Conservation (phyloP, 345 rosid species). For the Aegle marmelos region DNA sequence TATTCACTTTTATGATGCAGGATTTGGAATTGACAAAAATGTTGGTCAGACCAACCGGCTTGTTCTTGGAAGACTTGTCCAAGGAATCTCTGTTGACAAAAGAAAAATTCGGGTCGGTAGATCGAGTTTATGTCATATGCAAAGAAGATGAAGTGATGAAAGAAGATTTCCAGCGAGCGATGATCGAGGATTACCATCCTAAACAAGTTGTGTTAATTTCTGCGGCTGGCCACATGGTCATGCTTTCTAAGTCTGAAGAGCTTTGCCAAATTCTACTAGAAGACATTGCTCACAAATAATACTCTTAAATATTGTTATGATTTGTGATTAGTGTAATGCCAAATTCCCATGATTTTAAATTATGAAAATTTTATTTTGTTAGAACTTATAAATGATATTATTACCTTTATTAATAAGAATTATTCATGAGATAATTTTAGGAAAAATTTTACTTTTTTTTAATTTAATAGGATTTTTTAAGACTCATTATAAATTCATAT, state of each 20-base stretch:
- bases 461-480: too few species aligned
- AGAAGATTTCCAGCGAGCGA: constrained; percentile 27
- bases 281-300: constrained; percentile 14
- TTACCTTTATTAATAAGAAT: too few species aligned
- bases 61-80: constrained; percentile 26
- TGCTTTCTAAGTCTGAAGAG: constrained; percentile 28
- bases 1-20: constrained; percentile 5
- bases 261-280: constrained; percentile 5
- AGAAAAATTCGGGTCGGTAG: constrained; percentile 25
- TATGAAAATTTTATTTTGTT: too few species aligned
- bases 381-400: too few species aligned
- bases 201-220: constrained; percentile 18
- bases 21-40: constrained; percentile 34
- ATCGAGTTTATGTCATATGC: constrained; percentile 26
- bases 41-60: constrained; percentile 27
- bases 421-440: too few species aligned
- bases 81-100: constrained; percentile 22
- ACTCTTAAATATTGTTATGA: neutral
- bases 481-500: too few species aligned
- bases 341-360: too few species aligned
- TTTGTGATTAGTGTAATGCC: too few species aligned
- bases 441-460: too few species aligned
- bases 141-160: constrained; percentile 28
- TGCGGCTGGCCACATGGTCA: constrained; percentile 32
- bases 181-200: constrained; percentile 19